Base-by-base conservation (phyloP, 2,329 filamentous ascomycete genomes). In the Aureobasidium sp. region DNA sequence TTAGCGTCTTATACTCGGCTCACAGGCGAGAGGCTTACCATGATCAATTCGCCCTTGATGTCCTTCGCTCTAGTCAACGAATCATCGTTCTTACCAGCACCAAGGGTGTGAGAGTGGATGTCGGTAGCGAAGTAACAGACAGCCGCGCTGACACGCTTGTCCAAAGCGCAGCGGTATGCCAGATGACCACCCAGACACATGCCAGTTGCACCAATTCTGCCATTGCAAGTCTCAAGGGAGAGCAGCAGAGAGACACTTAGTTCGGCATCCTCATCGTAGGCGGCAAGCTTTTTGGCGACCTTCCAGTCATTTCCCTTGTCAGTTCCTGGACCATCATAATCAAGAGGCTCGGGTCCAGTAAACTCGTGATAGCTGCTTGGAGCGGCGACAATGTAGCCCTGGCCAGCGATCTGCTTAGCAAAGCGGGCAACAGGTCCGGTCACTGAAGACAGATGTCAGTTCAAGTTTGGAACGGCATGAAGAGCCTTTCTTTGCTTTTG, bases 161-260 rank as follows among this genome's bases (percentile, higher is more conserved):
- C 89, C 44, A 96, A 77, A 62, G 83, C 82, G 61, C 78, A 81
- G 37, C 83, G 76, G 66, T 81, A 85, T 69, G 86, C 88, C 16
- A 96, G 79, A 66, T 96, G 91, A 1, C 91, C 90, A 49, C 91
- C 91, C 1, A 96, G 81, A 68, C 90, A 96, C 90, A 96, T 96
- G 56, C 88, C 88, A 11, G 86, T 90, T 4, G 84, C 75, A 40
- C 88, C 88, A 60, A 95, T 80, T 30, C 80, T 79, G 45, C 90
- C 90, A 57, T 83, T 94, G 70, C 90, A 76, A 1, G 72, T 76
- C 3, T 64, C 60, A 5, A 76, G 61, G 1, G 60, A 61, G 14
- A 73, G 62, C 12, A 77, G 65, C 10, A 63, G 39, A 54, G 71
- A 68, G 44, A 76, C 64, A 17, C 68, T 64, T 1, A 77, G 65